These are phyloP conservation scores for Hymenoscyphus scutula DNA, from an alignment of 2,329 filamentous ascomycete genomes.

Conservation along the genomic window DNA sequence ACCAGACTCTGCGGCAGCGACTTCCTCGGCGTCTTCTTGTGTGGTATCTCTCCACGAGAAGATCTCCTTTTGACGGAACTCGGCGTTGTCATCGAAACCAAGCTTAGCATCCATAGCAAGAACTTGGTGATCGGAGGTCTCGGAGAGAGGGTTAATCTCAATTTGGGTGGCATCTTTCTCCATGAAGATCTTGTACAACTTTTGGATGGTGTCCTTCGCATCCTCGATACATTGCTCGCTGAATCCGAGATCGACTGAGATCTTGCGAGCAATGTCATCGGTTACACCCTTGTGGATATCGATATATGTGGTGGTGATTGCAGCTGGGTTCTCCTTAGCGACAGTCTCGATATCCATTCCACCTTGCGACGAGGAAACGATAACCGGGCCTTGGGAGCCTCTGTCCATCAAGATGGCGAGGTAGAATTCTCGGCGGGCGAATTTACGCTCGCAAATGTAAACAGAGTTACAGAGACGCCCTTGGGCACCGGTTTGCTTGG, in stretches of 20 bases:
- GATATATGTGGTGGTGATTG: conserved; percentile 90
- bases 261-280: conserved; percentile 87
- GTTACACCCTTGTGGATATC: conserved; percentile 95
- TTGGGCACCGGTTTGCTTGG: conserved; percentile 94
- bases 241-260: conserved; percentile 91
- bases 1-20: conserved; percentile 89
- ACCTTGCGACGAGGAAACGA: conserved; percentile 96
- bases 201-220: conserved; percentile 94
- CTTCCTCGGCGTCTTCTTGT: conserved; percentile 96
- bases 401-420: conserved; percentile 98
- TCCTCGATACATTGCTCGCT: conserved; percentile 96
- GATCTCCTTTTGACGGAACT: conserved; percentile 95
- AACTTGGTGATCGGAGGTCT: conserved; percentile 97
- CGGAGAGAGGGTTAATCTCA: conserved; percentile 98
- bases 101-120: conserved; percentile 99
- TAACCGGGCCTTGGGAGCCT: conserved; percentile 83
- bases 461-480: conserved; percentile 96
- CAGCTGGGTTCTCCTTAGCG: conserved; percentile 94
- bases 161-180: conserved; percentile 99
- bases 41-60: conserved; percentile 91
- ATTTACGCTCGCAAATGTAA: conserved; percentile 99
- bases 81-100: conserved; percentile 97
- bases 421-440: conserved; percentile 98
- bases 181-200: conserved; percentile 97
- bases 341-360: conserved; percentile 99